A percentile compares a stretch with the other conserved stretches of the same genome.
These are phyloP conservation scores for Tetrastigma voinierianum DNA, from an alignment of 164 flowering plant species.

Conservation along the genomic window DNA sequence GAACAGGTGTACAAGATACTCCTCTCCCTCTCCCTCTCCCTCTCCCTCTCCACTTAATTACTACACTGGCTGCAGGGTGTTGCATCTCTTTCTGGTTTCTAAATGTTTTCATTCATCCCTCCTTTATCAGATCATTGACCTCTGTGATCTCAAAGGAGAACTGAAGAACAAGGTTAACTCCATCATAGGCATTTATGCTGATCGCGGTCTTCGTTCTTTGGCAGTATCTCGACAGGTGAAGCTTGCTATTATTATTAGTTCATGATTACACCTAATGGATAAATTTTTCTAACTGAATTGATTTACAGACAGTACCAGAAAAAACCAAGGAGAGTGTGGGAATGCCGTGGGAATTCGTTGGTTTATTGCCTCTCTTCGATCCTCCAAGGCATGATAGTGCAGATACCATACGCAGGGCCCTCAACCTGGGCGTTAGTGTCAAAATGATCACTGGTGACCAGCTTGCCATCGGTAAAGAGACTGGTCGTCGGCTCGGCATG, in stretches of 20 bases:
- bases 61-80: background rate
- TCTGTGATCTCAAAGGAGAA: slow-evolving; percentile 59
- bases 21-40: no score
- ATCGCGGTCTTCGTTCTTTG: slow-evolving; percentile 80
- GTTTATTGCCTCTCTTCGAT: slow-evolving; percentile 86
- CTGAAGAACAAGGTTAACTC: slow-evolving; percentile 40
- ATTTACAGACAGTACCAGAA: slow-evolving; percentile 53
- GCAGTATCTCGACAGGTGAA: slow-evolving; percentile 65
- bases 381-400: slow-evolving; percentile 96
- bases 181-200: slow-evolving; percentile 57
- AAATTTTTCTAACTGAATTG: background rate
- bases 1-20: slow-evolving; percentile 54
- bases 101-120: background rate
- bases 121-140: slow-evolving; percentile 63
- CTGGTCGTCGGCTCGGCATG: no score
- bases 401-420: slow-evolving; percentile 88
- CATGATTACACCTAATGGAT: background rate
- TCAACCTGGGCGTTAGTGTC: slow-evolving; percentile 83
- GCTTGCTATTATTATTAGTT: background rate
- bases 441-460: slow-evolving; percentile 70
- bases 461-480: no score
- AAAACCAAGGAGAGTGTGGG: slow-evolving; percentile 82
- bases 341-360: slow-evolving; percentile 86
- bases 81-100: background rate
- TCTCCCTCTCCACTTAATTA: no score